Conservation (phyloP, 129 eudicot species). For the Saposhnikovia divaricata region DNA sequence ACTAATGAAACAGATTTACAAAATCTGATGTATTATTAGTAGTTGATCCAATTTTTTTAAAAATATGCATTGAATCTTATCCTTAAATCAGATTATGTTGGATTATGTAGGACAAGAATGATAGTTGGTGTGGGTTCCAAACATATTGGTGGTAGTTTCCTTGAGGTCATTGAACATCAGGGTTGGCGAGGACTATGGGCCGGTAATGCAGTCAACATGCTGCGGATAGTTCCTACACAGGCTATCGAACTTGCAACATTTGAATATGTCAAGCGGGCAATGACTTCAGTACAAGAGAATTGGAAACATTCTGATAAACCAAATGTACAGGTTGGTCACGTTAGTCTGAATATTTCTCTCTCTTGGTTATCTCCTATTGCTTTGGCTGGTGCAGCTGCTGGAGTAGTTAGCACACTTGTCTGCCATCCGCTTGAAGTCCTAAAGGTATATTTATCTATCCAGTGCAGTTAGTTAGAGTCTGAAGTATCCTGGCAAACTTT, state of each 20-base stretch:
- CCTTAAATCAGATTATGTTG: background rate
- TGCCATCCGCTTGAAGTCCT: conserved; percentile 98
- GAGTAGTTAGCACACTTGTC: conserved; percentile 74
- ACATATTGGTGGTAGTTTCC: conserved; percentile 65
- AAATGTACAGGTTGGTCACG: conserved; percentile 55
- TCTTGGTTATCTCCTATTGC: conserved; percentile 94
- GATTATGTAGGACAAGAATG: conserved; percentile 83
- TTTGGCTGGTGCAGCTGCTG: conserved; percentile 96
- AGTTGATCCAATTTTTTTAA: background rate
- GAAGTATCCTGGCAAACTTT: background rate
- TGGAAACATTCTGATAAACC: conserved; percentile 49
- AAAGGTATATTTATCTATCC: conserved; percentile 40
- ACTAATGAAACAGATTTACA: background rate
- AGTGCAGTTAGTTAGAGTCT: conserved; percentile 3
- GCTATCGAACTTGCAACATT: conserved; percentile 94
- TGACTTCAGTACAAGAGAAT: conserved; percentile 73
- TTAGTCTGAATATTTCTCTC: conserved; percentile 51
- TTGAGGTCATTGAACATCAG: conserved; percentile 69
- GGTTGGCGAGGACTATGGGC: conserved; percentile 99
- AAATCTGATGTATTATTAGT: background rate
- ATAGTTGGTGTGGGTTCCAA: conserved; percentile 89
- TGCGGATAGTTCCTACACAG: conserved; percentile 90
- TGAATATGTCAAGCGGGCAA: conserved; percentile 81
- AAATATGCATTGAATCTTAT: conserved; percentile 7
- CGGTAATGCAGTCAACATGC: conserved; percentile 90